Base-by-base conservation (phyloP, 345 rosid species). In the Lepidium aucheri region DNA sequence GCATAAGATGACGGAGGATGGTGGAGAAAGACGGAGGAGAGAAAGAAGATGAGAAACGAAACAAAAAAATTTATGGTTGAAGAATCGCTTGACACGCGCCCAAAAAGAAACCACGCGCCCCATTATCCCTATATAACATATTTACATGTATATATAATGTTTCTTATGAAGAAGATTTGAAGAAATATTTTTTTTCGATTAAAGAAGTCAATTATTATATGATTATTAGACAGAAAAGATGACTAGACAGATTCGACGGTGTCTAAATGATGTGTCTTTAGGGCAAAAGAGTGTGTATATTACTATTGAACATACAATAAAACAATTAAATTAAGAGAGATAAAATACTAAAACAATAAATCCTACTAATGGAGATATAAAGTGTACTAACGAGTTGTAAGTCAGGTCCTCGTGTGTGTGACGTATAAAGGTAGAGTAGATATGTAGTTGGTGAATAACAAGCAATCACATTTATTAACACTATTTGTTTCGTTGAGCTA, bases 391-490 rank as follows among this genome's bases (percentile, higher is more conserved):
- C 50, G 58, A 63, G 58, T 72, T 64, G 53, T 40, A 56, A 64
- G 60, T 64, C 51, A 70, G 32, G 69, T 46, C 51, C 58, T 54
- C 40, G 15, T 59, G 24, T 20, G 60, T 59, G 42, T 58, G 61
- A 72, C 72, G 67, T 65, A 50, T 57, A 15, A 15, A 72, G 75
- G 70, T 64, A 56, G 59, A 64, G 60, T 64, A 55, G 40, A 58
- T 72, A 41, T 58, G 66, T 45, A 9, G 65, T 72, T 64, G 76
- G 53, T 72, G 66, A 28, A 28, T 72, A 65, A 49, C 65, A 56
- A 57, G 65, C 17, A 53, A 72, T 57, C 70, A 26, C 70, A 72
- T 72, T 71, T 64, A 65, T 33, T 57, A 72, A 65, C 67, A 18
- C 36, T 22, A 42, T 28, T 15, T 46, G 13, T 13, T n/a, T 26